Conservation (phyloP, 1,139 yeast species). For the Eremothecium coryli region DNA sequence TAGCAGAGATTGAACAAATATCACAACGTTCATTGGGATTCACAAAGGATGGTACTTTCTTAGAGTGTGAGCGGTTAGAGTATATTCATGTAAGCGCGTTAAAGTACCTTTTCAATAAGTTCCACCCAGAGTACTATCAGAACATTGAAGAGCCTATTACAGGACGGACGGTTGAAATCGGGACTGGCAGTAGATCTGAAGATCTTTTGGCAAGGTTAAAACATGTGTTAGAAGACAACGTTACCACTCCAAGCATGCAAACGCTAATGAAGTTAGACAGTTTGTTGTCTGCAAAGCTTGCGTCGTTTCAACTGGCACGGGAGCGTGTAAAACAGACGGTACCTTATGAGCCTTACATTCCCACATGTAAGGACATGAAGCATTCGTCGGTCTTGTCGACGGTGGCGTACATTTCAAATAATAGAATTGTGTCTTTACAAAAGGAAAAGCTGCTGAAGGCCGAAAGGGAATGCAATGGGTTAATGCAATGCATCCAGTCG, state of each 20-base stretch:
- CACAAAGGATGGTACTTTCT: constrained; percentile 6
- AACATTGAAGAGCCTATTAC: constrained; percentile 3
- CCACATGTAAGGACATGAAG: constrained; percentile 41
- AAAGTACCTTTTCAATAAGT: constrained; percentile 13
- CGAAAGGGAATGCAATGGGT: constrained; percentile 24
- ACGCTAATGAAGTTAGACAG: constrained; percentile 14
- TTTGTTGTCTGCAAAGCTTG: constrained; percentile 19
- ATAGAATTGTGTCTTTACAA: constrained; percentile 26
- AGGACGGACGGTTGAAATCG: constrained; percentile 6
- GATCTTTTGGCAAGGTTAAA: constrained; percentile 11
- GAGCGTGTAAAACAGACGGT: constrained; percentile 38
- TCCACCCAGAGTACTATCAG: constrained; percentile 2
- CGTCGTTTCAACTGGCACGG: constrained; percentile 32
- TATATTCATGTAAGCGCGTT: constrained; percentile 24
- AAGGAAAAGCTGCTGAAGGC: constrained; percentile 19
- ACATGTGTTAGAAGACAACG: constrained; percentile 8
- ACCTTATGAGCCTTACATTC: constrained; percentile 37
- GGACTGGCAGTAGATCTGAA: constrained; percentile 5
- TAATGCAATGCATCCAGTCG: constrained; percentile 36
- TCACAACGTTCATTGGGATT: constrained; percentile 12
- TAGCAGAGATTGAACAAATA: constrained; percentile 11
- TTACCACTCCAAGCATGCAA: constrained; percentile 8
- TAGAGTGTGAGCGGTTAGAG: constrained; percentile 10
- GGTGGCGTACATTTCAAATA: constrained; percentile 22
- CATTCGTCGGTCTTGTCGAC: constrained; percentile 35